Conservation (phyloP, 257 asterid genomes). For the Solanum ossicruentum region DNA sequence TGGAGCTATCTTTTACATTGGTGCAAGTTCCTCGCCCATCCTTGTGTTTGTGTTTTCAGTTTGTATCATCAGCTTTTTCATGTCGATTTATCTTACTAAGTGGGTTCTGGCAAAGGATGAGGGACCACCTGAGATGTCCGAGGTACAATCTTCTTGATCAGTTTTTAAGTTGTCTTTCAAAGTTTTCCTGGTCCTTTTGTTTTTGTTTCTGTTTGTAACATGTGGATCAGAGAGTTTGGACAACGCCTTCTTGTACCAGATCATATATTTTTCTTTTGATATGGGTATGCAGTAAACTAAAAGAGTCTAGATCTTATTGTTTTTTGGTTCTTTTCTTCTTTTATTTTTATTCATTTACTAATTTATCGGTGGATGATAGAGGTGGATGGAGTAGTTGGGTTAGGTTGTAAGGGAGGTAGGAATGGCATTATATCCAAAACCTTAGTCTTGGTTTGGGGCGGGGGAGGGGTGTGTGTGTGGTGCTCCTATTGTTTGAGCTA, state of each 20-base stretch:
- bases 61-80: conserved; percentile 71
- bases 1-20: conserved; percentile 73
- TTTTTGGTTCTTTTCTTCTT: neutral
- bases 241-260: neutral
- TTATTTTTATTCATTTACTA: neutral
- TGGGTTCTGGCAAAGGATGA: conserved; percentile 98
- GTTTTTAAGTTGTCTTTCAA: neutral
- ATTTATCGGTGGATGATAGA: neutral
- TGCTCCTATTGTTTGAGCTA: neutral
- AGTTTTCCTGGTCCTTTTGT: neutral
- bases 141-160: conserved; percentile 37
- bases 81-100: conserved; percentile 69
- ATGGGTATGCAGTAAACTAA: neutral
- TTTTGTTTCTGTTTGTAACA: neutral
- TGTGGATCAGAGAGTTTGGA: neutral
- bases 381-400: neutral
- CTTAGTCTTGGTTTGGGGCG: neutral
- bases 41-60: conserved; percentile 86
- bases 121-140: conserved; percentile 97
- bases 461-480: neutral
- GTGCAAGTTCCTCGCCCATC: conserved; percentile 84
- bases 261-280: neutral
- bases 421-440: neutral
- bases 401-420: neutral
- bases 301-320: neutral